Evolutionary conservation across 2,329 filamentous ascomycete genomes (phyloP), one percentile per base, ranked within the genome.

Genomic region (Neofusicoccum umdonicola): DNA sequence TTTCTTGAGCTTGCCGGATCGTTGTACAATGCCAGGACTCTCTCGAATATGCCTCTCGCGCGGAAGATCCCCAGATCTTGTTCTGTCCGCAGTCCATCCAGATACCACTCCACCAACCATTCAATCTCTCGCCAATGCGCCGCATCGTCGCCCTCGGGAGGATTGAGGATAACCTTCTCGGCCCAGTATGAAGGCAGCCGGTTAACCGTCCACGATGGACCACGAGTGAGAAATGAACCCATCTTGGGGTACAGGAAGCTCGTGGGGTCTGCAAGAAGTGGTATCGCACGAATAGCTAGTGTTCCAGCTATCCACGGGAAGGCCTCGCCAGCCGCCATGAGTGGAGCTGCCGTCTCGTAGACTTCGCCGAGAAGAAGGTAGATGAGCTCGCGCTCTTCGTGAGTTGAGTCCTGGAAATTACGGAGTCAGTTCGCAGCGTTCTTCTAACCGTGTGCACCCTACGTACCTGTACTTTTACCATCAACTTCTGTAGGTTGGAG

Each of bases 201-300:
- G 34, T 76, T 76, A 11, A 83, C 73, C 12, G 88, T 83, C 94
- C 94, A 98, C 27, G 83, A 77, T 0, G 94, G 93, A 0, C 88
- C 86, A 60, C 88, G 88, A 22, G 91, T 91, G 41, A 98, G 85
- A 75, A 93, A 97, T 5, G 84, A 82, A 79, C 96, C 97, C 77
- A 95, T 81, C 74, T 97, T 97, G 65, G 88, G 86, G 74, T 97
- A 98, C 42, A 97, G 85, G 66, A 86, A 87, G 73, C 96, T 92
- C 15, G 92, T 83, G 0, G 94, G 94, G 67, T 92, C 88, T 22
- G 83, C 85, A 51, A 96, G 79, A 15, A 96, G 87, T 1, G 84
- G 80, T 7, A 96, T 82, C 1, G 88, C 87, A 68, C 87, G 87
- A 52, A 85, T 83, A 7, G 92, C 89, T 70, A 97, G 95, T 11